phyloP scores from a whole-genome alignment of 768 basidiomycete genomes.

The Lactifluus hygrophoroides region DNA sequence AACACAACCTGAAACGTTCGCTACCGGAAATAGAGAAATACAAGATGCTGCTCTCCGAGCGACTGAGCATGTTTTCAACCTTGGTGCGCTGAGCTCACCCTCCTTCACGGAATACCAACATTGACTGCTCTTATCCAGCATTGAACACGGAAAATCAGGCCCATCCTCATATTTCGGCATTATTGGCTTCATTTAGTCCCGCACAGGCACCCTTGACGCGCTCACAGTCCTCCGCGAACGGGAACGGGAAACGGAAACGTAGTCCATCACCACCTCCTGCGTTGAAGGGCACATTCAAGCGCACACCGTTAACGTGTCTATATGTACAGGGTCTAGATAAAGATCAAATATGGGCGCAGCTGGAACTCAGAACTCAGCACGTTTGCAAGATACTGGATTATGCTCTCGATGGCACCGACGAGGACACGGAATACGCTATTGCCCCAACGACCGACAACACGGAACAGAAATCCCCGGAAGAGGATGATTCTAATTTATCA shows the following conservation, averaged over 20 bases:
- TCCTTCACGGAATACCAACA: not conserved
- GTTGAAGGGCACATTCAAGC: constrained; percentile 30
- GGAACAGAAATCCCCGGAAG: constrained; percentile 26
- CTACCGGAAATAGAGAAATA: constrained; percentile 45
- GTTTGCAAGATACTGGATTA: constrained; percentile 63
- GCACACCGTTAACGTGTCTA: constrained; percentile 70
- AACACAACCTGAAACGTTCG: constrained; percentile 44
- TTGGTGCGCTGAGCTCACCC: constrained; percentile 40
- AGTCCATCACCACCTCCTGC: constrained; percentile 28
- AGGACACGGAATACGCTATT: constrained; percentile 26
- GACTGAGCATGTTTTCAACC: constrained; percentile 68
- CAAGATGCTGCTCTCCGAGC: constrained; percentile 52
- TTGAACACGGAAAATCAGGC: constrained; percentile 61
- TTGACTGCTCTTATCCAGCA: constrained; percentile 33
- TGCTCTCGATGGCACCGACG: constrained; percentile 47
- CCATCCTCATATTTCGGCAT: constrained; percentile 49
- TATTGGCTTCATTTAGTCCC: constrained; percentile 63
- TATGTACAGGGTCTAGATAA: constrained; percentile 71
- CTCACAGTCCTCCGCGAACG: constrained; percentile 44
- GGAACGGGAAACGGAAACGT: constrained; percentile 36
- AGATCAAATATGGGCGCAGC: constrained; percentile 90
- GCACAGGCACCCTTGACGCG: constrained; percentile 65
- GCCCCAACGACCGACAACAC: constrained; percentile 23
- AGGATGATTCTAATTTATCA: constrained; percentile 20
- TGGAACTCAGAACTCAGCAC: constrained; percentile 70